Evolutionary conservation across 2,329 filamentous ascomycete species (phyloP).

Genomic region (Sclerotiophoma versabilis): DNA sequence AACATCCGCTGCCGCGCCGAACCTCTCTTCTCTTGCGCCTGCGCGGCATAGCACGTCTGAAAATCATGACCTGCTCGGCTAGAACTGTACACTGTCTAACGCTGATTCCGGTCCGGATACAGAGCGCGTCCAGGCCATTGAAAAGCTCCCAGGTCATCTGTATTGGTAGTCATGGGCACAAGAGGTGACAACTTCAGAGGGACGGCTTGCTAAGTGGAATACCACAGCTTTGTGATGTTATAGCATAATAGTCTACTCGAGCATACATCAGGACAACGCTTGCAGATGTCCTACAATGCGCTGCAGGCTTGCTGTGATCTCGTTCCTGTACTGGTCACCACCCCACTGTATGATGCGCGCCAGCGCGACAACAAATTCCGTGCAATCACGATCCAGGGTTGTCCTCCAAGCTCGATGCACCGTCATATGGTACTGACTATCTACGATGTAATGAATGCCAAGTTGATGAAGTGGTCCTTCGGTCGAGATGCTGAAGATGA

Average conservation of each 20-base stretch:
- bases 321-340: background rate
- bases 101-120: background rate
- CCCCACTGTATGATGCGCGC: constrained; percentile 5
- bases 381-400: background rate
- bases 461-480: constrained; percentile 7
- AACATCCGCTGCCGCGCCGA: background rate
- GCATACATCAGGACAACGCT: background rate
- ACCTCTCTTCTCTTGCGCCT: background rate
- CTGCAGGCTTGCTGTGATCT: background rate
- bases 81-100: background rate
- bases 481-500: constrained; percentile 6
- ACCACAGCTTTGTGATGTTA: background rate
- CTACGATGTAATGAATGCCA: constrained; percentile 1
- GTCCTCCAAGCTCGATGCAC: constrained; percentile 6
- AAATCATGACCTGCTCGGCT: background rate
- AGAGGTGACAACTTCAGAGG: background rate
- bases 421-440: constrained; percentile 4
- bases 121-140: background rate
- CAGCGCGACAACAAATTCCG: constrained; percentile 1
- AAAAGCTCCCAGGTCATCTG: background rate
- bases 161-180: background rate
- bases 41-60: background rate
- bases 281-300: background rate
- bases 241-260: background rate
- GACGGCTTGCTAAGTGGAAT: background rate